Conservation (phyloP, 2,329 filamentous ascomycete species). For the Coniochaeta sp. region DNA sequence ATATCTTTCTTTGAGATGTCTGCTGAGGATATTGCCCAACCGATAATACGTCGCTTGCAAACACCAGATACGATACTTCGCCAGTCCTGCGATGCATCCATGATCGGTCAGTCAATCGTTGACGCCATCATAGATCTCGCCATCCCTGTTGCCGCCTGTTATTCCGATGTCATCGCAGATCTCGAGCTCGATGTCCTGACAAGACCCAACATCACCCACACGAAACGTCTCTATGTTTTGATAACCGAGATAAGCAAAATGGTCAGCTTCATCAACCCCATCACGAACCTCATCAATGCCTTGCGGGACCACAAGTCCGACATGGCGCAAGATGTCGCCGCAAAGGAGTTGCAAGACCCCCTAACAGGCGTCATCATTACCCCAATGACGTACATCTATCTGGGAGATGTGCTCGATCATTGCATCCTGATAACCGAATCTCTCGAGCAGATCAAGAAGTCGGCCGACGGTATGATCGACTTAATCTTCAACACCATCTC, state of each 20-base stretch:
- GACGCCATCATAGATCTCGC: slow-evolving; percentile 91
- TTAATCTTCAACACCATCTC: slow-evolving; percentile 94
- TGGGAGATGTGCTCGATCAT: slow-evolving; percentile 88
- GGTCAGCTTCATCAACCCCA: slow-evolving; percentile 76
- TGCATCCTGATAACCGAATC: slow-evolving; percentile 76
- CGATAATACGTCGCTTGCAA: slow-evolving; percentile 71
- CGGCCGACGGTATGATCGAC: slow-evolving; percentile 74
- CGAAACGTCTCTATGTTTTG: slow-evolving; percentile 70
- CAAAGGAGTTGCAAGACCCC: slow-evolving; percentile 39
- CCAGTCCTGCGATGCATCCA: slow-evolving; percentile 79
- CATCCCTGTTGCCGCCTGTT: slow-evolving; percentile 75
- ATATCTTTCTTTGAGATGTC: slow-evolving; percentile 96
- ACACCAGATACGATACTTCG: slow-evolving; percentile 78
- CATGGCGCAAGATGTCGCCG: slow-evolving; percentile 34
- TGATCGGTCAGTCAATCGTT: slow-evolving; percentile 84
- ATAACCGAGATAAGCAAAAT: slow-evolving; percentile 81
- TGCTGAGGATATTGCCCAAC: slow-evolving; percentile 75
- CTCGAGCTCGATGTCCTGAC: slow-evolving; percentile 86
- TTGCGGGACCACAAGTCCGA: slow-evolving; percentile 78
- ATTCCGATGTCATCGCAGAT: slow-evolving; percentile 83
- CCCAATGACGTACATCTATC: slow-evolving; percentile 75
- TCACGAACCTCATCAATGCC: slow-evolving; percentile 77
- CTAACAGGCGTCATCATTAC: slow-evolving; percentile 67
- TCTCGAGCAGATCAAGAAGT: slow-evolving; percentile 70
- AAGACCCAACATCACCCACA: slow-evolving; percentile 72